Conservation (phyloP, 2,329 filamentous ascomycete species). For the Fusarium fracticaudum region DNA sequence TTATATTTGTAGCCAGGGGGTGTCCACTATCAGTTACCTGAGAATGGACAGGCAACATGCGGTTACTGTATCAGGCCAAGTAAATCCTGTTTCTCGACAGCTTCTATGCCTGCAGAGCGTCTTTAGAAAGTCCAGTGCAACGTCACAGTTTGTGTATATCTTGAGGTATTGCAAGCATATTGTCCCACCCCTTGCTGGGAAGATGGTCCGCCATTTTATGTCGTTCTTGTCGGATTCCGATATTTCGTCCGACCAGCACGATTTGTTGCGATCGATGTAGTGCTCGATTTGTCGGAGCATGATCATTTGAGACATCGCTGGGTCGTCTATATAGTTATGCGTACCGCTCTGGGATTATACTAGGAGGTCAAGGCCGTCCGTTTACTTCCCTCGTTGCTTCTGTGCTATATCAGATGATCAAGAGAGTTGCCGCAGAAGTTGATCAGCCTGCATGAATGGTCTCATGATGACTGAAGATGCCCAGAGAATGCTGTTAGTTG, state of each 20-base stretch:
- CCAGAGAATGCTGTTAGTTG: neutral
- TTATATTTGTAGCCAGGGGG: neutral
- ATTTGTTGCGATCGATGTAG: neutral
- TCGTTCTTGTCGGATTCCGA: neutral
- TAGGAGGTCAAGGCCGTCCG: neutral
- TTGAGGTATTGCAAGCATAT: neutral
- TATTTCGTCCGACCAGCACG: neutral
- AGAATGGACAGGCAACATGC: neutral
- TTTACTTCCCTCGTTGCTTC: neutral
- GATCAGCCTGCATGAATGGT: neutral
- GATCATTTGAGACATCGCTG: neutral
- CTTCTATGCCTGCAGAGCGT: too few relatives aligned
- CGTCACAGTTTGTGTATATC: too few relatives aligned
- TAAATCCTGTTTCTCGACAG: neutral
- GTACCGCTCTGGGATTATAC: neutral
- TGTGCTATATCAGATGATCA: too few relatives aligned
- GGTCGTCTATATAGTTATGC: neutral
- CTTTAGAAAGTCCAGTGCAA: too few relatives aligned
- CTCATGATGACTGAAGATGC: neutral
- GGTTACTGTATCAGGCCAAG: neutral
- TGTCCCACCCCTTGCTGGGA: neutral
- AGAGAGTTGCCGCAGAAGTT: neutral
- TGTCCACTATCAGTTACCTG: neutral
- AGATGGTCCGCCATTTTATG: neutral
- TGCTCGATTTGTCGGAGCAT: neutral